Conservation (phyloP, 805 yeast genomes). For the Starmera caribaea region DNA sequence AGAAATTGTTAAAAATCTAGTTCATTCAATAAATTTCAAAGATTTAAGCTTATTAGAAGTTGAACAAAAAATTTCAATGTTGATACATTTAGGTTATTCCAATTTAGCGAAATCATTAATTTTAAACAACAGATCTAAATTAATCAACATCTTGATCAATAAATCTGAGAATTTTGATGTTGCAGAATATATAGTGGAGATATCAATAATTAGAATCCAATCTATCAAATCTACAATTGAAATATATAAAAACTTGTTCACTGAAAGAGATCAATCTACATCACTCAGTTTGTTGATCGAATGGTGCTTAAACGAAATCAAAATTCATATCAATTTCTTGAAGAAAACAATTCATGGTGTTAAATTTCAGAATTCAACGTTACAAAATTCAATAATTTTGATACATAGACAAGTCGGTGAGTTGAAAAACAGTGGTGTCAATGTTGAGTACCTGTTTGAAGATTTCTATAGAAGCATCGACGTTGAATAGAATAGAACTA, state of each 20-base stretch:
- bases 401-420: slow-evolving; percentile 50
- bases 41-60: slow-evolving; percentile 19
- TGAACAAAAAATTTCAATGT: slow-evolving; percentile 17
- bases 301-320: slow-evolving; percentile 65
- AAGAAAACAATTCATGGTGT: slow-evolving; percentile 62
- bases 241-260: slow-evolving; percentile 45
- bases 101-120: slow-evolving; percentile 40
- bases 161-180: slow-evolving; percentile 45
- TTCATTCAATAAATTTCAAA: slow-evolving; percentile 22
- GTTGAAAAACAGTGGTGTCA: slow-evolving; percentile 58
- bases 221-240: slow-evolving; percentile 47
- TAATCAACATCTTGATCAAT: slow-evolving; percentile 36
- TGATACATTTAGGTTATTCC: slow-evolving; percentile 31
- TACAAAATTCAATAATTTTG: slow-evolving; percentile 44
- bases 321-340: slow-evolving; percentile 47
- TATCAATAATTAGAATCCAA: slow-evolving; percentile 55
- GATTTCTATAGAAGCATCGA: slow-evolving; percentile 15
- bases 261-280: slow-evolving; percentile 20
- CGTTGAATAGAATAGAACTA: background rate
- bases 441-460: slow-evolving; percentile 36
- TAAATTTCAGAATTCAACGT: slow-evolving; percentile 39
- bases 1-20: slow-evolving; percentile 22
- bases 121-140: slow-evolving; percentile 36
- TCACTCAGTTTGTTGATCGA: slow-evolving; percentile 56
- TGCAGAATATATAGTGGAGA: slow-evolving; percentile 42